These are phyloP conservation scores for Incumbomyces lentus DNA, from an alignment of 2,329 filamentous ascomycete genomes.

Conservation along the genomic window DNA sequence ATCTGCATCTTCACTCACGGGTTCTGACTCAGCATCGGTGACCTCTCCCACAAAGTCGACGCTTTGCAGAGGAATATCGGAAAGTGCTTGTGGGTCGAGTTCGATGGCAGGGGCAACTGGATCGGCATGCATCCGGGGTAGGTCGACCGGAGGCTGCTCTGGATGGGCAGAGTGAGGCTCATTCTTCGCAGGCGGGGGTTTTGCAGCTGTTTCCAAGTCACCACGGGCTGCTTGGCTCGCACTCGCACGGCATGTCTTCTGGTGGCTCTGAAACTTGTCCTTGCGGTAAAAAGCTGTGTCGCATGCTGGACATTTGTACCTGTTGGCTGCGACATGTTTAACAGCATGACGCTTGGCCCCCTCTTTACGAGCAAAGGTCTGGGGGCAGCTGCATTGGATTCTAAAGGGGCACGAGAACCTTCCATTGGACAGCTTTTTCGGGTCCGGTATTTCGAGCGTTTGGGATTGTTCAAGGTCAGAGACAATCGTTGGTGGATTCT, in stretches of 20 bases:
- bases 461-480: neutral
- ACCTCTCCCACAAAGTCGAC: conserved; percentile 1
- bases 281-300: conserved; percentile 9
- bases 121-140: too few species aligned
- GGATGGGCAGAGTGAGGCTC: neutral
- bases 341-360: conserved; percentile 13
- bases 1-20: neutral
- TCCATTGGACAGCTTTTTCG: neutral
- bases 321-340: conserved; percentile 8
- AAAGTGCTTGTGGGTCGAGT: too few species aligned
- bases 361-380: conserved; percentile 11
- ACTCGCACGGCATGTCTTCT: conserved; percentile 8
- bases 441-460: neutral
- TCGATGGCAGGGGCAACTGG: too few species aligned
- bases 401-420: conserved; percentile 15
- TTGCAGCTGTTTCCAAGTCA: neutral
- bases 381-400: conserved; percentile 9
- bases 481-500: neutral
- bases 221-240: neutral
- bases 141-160: neutral
- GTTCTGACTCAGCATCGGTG: conserved; percentile 6
- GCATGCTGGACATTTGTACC: conserved; percentile 13
- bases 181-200: neutral
- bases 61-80: neutral
- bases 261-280: conserved; percentile 11